Evolutionary conservation across 2,329 filamentous ascomycete genomes (phyloP).

Genomic region (Alternaria tenuissima): DNA sequence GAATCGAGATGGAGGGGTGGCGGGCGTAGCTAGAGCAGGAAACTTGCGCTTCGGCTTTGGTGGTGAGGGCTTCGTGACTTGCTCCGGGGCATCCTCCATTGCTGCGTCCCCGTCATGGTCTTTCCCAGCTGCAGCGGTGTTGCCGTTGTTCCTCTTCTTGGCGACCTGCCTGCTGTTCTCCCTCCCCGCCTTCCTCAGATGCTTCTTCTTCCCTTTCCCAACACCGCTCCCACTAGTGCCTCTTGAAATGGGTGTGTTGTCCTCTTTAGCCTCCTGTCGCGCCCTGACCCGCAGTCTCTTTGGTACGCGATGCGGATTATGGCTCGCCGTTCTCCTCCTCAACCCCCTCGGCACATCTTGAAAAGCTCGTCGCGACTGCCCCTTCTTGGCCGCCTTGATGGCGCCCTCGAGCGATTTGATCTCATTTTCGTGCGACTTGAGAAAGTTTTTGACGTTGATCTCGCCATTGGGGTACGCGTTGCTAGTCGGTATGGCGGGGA

Average conservation of each 20-base stretch:
- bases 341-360: constrained; percentile 87
- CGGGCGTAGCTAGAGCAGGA: constrained; percentile 72
- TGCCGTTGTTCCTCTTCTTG: constrained; percentile 44
- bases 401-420: constrained; percentile 84
- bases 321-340: constrained; percentile 87
- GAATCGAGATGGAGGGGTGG: constrained; percentile 72
- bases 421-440: constrained; percentile 87
- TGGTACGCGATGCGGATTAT: constrained; percentile 92
- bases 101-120: constrained; percentile 13
- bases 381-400: constrained; percentile 76
- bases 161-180: constrained; percentile 71
- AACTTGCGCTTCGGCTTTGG: constrained; percentile 72
- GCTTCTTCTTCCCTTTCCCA: constrained; percentile 52
- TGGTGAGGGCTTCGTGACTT: constrained; percentile 20
- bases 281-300: constrained; percentile 76
- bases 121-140: constrained; percentile 36
- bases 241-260: constrained; percentile 86
- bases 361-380: constrained; percentile 76
- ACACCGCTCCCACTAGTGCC: constrained; percentile 68
- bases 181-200: constrained; percentile 77
- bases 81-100: constrained; percentile 10
- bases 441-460: constrained; percentile 83
- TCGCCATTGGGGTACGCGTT: constrained; percentile 74
- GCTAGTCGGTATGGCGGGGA: constrained; percentile 39
- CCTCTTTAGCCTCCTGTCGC: constrained; percentile 78